Evolutionary conservation across 2,329 filamentous ascomycete species (phyloP).

Genomic region (Dactylellina sp.): DNA sequence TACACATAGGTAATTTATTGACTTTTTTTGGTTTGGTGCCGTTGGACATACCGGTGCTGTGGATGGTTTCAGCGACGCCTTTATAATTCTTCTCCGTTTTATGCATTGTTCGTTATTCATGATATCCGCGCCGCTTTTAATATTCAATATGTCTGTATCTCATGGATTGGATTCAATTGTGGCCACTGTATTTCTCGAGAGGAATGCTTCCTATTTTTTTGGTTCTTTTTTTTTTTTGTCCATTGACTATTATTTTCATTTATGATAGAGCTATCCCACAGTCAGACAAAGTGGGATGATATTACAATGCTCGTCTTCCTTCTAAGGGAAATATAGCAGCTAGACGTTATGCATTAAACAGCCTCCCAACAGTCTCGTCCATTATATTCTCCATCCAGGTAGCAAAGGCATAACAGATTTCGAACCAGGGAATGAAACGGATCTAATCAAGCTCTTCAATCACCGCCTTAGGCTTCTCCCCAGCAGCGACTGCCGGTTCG

Average conservation of each 20-base stretch:
- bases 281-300: neutral
- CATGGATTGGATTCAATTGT: neutral
- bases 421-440: neutral
- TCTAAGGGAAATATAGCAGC: neutral
- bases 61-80: conserved; percentile 34
- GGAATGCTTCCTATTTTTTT: neutral
- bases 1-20: neutral
- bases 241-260: neutral
- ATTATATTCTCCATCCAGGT: conserved; percentile 19
- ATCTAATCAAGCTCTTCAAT: conserved; percentile 45
- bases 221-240: neutral
- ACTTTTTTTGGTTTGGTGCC: conserved; percentile 8
- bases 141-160: conserved; percentile 6
- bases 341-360: neutral
- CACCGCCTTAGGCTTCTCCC: conserved; percentile 30
- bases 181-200: neutral
- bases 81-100: conserved; percentile 15
- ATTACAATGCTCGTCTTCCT: neutral
- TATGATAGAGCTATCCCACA: neutral
- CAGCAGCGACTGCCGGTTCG: conserved; percentile 17
- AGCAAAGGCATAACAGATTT: conserved; percentile 2
- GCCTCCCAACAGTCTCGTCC: conserved; percentile 10
- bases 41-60: conserved; percentile 11
- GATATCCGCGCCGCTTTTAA: conserved; percentile 32
- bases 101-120: conserved; percentile 11